Evolutionary conservation across 108 stramenopile genomes (phyloP).

Genomic region (Fistulifera solaris): DNA sequence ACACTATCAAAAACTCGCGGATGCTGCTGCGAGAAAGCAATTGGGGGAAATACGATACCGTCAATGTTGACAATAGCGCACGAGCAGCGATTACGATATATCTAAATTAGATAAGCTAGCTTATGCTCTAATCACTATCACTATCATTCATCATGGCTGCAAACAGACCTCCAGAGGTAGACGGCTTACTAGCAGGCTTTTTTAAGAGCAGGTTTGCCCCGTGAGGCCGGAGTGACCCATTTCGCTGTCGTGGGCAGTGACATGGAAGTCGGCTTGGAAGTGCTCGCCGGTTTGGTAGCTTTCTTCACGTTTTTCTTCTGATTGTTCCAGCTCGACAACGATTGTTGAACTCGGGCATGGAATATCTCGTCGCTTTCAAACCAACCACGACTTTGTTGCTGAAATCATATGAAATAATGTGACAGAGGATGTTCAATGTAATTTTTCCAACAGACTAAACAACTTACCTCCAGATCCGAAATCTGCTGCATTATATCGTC

Average conservation of each 20-base stretch:
- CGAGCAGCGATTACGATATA: no score
- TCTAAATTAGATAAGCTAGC: slow-evolving; percentile 1
- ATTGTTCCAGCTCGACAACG: slow-evolving; percentile 20
- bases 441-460: neutral
- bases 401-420: neutral
- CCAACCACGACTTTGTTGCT: slow-evolving; percentile 53
- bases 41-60: slow-evolving; percentile 20
- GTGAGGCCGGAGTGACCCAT: slow-evolving; percentile 31
- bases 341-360: slow-evolving; percentile 35
- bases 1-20: slow-evolving; percentile 23
- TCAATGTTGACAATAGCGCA: no score
- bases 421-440: neutral
- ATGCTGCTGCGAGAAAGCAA: slow-evolving; percentile 27
- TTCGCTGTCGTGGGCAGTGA: slow-evolving; percentile 17
- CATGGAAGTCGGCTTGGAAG: neutral
- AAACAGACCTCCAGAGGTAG: slow-evolving; percentile 51
- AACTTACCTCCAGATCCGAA: slow-evolving; percentile 35
- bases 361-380: slow-evolving; percentile 78
- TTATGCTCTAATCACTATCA: slow-evolving; percentile 53
- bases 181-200: slow-evolving; percentile 16
- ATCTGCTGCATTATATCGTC: slow-evolving; percentile 70
- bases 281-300: slow-evolving; percentile 5
- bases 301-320: slow-evolving; percentile 17
- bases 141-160: slow-evolving; percentile 88
- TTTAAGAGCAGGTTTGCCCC: slow-evolving; percentile 11